Evolutionary conservation across 108 stramenopile species (phyloP), one percentile per base, ranked within the genome.

Genomic region (Ochromonas danica): DNA sequence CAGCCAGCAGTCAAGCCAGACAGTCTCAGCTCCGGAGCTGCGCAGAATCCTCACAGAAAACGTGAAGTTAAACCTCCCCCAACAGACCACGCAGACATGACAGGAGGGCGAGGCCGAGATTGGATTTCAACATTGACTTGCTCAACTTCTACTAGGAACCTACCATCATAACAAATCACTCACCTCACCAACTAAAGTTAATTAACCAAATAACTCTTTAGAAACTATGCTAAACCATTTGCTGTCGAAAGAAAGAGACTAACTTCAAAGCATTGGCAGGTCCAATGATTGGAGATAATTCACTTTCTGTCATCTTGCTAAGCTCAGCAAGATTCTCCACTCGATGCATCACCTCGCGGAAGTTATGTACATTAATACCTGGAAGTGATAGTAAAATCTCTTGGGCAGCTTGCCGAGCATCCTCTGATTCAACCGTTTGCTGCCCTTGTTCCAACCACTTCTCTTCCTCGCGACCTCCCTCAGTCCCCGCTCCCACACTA

Each of bases 351-450:
- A 94, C 91, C 39, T 81, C 80, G 45, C 95, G 78, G 14, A 91
- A 95, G 78, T 92, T 92, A 36, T 90, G 84, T 22, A 88, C 84
- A 78, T 84, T 96, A 42, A 97, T 89, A 30, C 95, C 96, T 1
- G 95, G 96, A 27, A 97, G 85, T 42, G 92, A 78, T 43, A 96
- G 82, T 40, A 97, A 83, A 89, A 97, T 92, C 30, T 93, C 89
- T 71, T 91, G 79, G 1, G 93, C 96, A 39, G 88, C 86, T 70
- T 14, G 17, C 6, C 63, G 17, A 10, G 94, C 93, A 70, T 94
- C 92, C 22, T 22, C 33, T 14, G 70, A 0, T 36, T 63, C 61
- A 10, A 2, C 2, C 1, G 71, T 35, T 35, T 28, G 28, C 0
- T 6, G 0, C 42, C 0, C 6, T 40, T 40, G 10, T 31, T 22